Conservation (phyloP, 441 rosid genomes). For the Rhodomyrtus psidioides region DNA sequence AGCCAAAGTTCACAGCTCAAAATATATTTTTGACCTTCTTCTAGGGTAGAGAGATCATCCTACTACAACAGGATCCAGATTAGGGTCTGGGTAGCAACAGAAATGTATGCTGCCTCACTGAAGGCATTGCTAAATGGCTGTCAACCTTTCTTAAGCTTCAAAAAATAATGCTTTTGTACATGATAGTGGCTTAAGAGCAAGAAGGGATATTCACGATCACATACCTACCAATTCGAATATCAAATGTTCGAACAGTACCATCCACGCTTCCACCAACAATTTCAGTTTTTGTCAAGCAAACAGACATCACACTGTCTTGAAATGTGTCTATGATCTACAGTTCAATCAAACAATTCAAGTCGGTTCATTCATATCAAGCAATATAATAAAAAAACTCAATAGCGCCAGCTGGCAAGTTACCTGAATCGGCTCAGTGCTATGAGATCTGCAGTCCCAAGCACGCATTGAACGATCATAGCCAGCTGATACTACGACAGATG, state of each 20-base stretch:
- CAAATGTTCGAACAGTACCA: slow-evolving; percentile 94
- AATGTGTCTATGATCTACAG: slow-evolving; percentile 73
- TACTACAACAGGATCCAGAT: neutral
- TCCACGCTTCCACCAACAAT: slow-evolving; percentile 95
- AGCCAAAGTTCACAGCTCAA: neutral
- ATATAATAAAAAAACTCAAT: neutral
- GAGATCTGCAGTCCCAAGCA: slow-evolving; percentile 96
- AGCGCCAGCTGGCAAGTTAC: slow-evolving; percentile 20
- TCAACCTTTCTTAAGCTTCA: neutral
- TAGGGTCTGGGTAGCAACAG: neutral
- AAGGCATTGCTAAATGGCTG: neutral
- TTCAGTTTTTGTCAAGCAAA: slow-evolving; percentile 80
- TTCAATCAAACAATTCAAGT: neutral
- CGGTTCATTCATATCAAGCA: neutral
- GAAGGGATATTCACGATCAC: neutral
- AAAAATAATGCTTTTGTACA: neutral
- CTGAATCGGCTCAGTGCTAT: slow-evolving; percentile 92
- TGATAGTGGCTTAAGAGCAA: neutral
- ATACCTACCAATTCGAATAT: slow-evolving; percentile 88
- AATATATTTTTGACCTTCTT: neutral
- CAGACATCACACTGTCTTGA: slow-evolving; percentile 90
- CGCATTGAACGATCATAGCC: slow-evolving; percentile 90
- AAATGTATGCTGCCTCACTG: neutral
- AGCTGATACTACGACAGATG: slow-evolving; percentile 82
- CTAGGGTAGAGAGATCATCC: neutral